Evolutionary conservation across 805 yeast genomes (phyloP), one percentile per base, ranked within the genome.

Genomic region (Kluyveromyces aestuarii): DNA sequence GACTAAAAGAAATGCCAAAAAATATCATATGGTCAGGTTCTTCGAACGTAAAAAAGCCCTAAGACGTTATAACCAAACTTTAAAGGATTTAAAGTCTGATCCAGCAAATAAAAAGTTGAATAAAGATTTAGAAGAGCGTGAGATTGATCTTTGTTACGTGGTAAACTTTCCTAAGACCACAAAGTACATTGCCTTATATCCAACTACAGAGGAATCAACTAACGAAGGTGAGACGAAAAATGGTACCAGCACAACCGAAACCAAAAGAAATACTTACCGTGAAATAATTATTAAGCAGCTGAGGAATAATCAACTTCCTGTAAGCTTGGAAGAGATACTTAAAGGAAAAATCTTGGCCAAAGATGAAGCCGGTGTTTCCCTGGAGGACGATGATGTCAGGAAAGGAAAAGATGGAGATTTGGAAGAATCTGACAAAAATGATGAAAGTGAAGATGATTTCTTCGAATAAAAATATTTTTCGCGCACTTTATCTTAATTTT

Each of bases 21-120:
- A 83, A 68, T 93, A 93, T 64, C 96, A 88, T 62, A 89, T 88
- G 90, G 88, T 93, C 44, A 77, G 91, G 55, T 93, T 93, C 62
- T 87, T 93, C 53, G 98, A 90, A 66, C 80, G 76, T 61, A 87
- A 88, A 69, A 90, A 89, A 73, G 93, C 96, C 0, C 56, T 79
- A 25, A 76, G 96, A 61, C 77, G 72, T 50, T 79, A 86, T 60
- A 84, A 82, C 54, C 69, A 72, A 49, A 62, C 68, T 6, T 61
- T 65, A 44, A 73, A 72, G 50, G 55, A 60, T 41, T 48, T 62
- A 13, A 62, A 56, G 18, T 56, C 51, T 4, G 47, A 62, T 5
- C 62, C 57, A 8, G 60, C 60, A 27, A 58, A 59, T 17, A 59
- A 50, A 13, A 55, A 54, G 37, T 57, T 61, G 13, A 62, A 66